phyloP scores from a whole-genome alignment of 495 filamentous ascomycete genomes.

The Geoglossum glabrum region DNA sequence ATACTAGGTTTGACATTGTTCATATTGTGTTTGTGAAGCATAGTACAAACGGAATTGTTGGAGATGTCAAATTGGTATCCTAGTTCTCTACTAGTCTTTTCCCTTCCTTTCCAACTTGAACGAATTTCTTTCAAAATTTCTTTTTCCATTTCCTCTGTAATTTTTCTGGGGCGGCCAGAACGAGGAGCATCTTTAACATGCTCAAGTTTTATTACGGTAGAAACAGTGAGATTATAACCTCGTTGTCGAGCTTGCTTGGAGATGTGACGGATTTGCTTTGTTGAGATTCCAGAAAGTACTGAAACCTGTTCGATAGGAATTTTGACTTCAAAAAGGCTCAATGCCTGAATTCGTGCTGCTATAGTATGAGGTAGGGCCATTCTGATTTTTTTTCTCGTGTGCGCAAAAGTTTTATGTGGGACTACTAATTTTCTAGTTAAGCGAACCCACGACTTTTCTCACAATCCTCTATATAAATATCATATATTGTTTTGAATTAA shows the following conservation, averaged over 20 bases:
- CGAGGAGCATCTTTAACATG: conserved; percentile 17
- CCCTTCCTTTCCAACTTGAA: not conserved
- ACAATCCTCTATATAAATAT: too few species aligned
- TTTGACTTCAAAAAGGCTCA: not conserved
- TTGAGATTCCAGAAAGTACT: conserved; percentile 1
- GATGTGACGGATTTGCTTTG: not conserved
- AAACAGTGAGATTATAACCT: conserved; percentile 2
- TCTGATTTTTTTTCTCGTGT: too few species aligned
- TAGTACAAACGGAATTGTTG: not conserved
- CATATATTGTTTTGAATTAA: too few species aligned
- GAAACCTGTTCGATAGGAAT: not conserved
- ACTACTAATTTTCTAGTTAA: too few species aligned
- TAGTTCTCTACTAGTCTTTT: not conserved
- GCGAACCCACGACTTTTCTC: too few species aligned
- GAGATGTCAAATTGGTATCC: conserved; percentile 4
- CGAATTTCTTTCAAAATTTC: not conserved
- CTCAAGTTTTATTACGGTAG: conserved; percentile 22
- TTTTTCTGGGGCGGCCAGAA: conserved; percentile 2
- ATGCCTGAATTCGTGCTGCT: conserved; percentile 2
- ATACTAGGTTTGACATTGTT: not conserved
- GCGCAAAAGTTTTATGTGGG: too few species aligned
- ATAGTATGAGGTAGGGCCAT: not conserved
- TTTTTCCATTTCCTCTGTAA: not conserved
- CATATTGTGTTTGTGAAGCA: not conserved
- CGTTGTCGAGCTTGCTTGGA: not conserved